A percentile compares a stretch with the other conserved stretches of the same genome.
Conservation (phyloP, 169 alveolate genomes). For the Plasmodium vivax region DNA sequence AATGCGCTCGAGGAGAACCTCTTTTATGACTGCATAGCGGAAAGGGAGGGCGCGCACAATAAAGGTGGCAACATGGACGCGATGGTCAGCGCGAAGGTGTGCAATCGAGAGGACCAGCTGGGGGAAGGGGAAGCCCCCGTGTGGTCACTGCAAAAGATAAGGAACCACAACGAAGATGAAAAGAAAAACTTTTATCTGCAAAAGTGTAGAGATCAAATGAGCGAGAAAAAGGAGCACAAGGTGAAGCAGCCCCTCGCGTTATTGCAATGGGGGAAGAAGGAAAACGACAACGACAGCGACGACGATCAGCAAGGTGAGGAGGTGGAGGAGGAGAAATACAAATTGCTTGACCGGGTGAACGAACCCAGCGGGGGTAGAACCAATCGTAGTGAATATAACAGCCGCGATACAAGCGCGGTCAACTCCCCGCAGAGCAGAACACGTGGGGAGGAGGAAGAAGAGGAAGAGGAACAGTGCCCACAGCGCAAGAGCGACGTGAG, state of each 20-base stretch:
- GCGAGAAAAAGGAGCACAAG: background rate
- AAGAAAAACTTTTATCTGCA: background rate
- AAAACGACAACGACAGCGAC: background rate
- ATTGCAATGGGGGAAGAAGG: background rate
- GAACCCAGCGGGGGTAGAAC: background rate
- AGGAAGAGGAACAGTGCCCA: background rate
- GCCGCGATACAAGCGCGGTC: background rate
- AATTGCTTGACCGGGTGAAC: background rate
- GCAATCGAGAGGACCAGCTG: background rate
- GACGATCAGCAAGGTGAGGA: background rate
- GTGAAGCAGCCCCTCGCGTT: background rate
- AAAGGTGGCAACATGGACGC: background rate
- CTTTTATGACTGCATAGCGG: constrained; percentile 45
- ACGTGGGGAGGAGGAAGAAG: background rate
- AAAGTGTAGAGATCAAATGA: background rate
- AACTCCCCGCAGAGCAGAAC: background rate
- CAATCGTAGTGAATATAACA: background rate
- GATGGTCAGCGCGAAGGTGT: background rate
- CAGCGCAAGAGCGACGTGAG: background rate
- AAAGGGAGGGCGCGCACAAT: background rate
- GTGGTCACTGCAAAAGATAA: background rate
- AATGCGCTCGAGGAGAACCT: background rate
- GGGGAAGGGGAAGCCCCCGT: background rate
- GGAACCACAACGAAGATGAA: background rate
- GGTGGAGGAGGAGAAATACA: background rate